Percentiles rank a stretch among this genome's conserved stretches.
Evolutionary conservation across 176 grass and related monocot species (phyloP).

Genomic region (Panicum miliaceum): DNA sequence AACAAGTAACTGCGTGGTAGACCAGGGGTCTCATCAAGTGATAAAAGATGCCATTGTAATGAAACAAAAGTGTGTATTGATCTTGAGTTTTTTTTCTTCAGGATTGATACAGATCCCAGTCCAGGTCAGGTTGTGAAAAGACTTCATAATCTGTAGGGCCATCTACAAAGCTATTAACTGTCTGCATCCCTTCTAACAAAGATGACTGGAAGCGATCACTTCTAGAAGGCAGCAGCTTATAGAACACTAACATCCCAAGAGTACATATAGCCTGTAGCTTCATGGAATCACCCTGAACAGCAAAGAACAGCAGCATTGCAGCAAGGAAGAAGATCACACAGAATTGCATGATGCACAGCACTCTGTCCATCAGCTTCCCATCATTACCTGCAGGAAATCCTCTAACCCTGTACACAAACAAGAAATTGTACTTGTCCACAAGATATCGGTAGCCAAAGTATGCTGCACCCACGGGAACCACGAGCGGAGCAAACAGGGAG

Average conservation of each 20-base stretch:
- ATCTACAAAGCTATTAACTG: constrained; percentile 93
- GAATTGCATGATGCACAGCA: constrained; percentile 96
- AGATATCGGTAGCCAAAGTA: constrained; percentile 99
- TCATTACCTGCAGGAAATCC: constrained; percentile 97
- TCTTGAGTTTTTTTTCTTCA: constrained; percentile 53
- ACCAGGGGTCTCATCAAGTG: constrained; percentile 13
- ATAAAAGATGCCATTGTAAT: constrained; percentile 32
- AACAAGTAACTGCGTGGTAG: background rate
- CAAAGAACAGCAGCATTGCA: constrained; percentile 91
- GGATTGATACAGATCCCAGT: constrained; percentile 90
- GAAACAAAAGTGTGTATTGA: constrained; percentile 50
- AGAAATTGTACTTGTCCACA: constrained; percentile 99
- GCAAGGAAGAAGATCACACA: constrained; percentile 94
- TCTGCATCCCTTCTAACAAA: constrained; percentile 91
- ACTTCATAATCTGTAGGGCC: constrained; percentile 93
- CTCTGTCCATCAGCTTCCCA: constrained; percentile 93
- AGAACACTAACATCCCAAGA: constrained; percentile 83
- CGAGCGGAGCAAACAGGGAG: constrained; percentile 85
- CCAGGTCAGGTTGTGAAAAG: constrained; percentile 87
- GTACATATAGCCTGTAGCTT: constrained; percentile 93
- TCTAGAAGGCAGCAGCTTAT: constrained; percentile 85
- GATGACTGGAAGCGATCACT: constrained; percentile 73
- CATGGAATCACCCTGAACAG: constrained; percentile 82
- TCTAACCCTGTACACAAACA: constrained; percentile 94
- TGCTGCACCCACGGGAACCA: constrained; percentile 85